Evolutionary conservation across 1,284 basidiomycete species (phyloP).

Genomic region (Apiotrichum sp.): DNA sequence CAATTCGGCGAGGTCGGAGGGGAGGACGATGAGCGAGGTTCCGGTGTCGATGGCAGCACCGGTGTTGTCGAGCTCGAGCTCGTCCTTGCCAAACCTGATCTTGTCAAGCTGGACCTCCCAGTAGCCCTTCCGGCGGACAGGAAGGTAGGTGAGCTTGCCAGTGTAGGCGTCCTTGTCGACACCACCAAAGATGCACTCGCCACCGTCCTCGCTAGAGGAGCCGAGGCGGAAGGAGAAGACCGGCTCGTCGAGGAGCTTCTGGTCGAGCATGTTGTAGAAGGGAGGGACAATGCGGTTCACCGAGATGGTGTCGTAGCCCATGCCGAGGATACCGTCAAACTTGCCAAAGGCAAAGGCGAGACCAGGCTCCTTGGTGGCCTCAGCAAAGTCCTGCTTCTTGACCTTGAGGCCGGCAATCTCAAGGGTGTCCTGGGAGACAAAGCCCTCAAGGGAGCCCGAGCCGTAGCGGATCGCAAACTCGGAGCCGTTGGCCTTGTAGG

Average conservation of each 20-base stretch:
- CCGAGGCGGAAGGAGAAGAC: slow-evolving; percentile 96
- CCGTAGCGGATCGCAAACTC: slow-evolving; percentile 93
- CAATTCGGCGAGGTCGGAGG: slow-evolving; percentile 94
- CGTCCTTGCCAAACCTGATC: slow-evolving; percentile 76
- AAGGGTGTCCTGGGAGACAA: slow-evolving; percentile 80
- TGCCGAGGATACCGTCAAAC: slow-evolving; percentile 93
- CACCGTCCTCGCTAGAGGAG: slow-evolving; percentile 77
- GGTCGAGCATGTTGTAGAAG: slow-evolving; percentile 89
- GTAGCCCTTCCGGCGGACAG: slow-evolving; percentile 92
- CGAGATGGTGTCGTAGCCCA: slow-evolving; percentile 87
- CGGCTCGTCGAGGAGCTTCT: slow-evolving; percentile 72
- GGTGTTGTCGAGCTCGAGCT: slow-evolving; percentile 77
- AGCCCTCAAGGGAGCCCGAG: slow-evolving; percentile 94
- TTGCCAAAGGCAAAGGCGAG: slow-evolving; percentile 93
- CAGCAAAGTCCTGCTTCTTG: slow-evolving; percentile 81
- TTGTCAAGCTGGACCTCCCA: slow-evolving; percentile 95
- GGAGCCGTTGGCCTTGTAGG: slow-evolving; percentile 88
- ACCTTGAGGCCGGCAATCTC: slow-evolving; percentile 79
- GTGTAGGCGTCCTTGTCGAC: slow-evolving; percentile 72
- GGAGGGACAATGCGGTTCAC: slow-evolving; percentile 92
- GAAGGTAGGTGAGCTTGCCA: slow-evolving; percentile 81
- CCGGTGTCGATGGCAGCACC: slow-evolving; percentile 93
- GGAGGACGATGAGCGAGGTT: slow-evolving; percentile 55
- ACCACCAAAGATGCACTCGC: slow-evolving; percentile 90
- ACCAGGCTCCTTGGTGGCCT: slow-evolving; percentile 94